A percentile compares a stretch with the other conserved stretches of the same genome.
These are phyloP conservation scores for Escallonia rubra DNA, from an alignment of 129 eudicot species.

Conservation along the genomic window DNA sequence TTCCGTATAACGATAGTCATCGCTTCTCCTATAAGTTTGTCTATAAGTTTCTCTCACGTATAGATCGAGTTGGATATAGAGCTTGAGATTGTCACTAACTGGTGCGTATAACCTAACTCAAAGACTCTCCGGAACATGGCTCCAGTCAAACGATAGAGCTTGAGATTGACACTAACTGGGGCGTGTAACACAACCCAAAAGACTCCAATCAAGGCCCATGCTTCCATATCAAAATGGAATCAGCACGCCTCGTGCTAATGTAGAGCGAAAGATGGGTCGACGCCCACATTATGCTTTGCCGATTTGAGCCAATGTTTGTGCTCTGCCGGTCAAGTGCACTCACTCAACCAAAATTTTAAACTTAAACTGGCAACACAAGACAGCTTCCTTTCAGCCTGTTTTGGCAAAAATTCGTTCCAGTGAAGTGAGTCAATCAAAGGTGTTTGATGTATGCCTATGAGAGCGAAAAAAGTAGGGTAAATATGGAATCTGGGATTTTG, in stretches of 20 bases:
- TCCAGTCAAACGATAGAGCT: no score
- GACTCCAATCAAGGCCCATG: no score
- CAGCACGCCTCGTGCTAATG: not conserved
- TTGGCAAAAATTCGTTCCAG: slow-evolving; percentile 21
- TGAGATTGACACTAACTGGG: no score
- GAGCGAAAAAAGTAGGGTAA: not conserved
- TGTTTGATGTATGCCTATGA: not conserved
- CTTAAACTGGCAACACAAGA: slow-evolving; percentile 14
- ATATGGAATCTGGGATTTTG: slow-evolving; percentile 9
- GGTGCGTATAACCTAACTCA: no score
- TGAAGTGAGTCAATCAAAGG: not conserved
- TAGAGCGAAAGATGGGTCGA: not conserved
- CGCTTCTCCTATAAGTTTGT: no score
- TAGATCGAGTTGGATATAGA: no score
- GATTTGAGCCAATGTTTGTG: slow-evolving; percentile 25
- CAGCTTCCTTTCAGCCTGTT: slow-evolving; percentile 32
- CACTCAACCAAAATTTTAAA: not conserved
- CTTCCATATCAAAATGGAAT: not conserved
- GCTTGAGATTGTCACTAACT: no score
- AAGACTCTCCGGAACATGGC: no score
- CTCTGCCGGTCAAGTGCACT: slow-evolving; percentile 15
- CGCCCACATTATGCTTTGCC: slow-evolving; percentile 5
- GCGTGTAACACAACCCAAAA: no score
- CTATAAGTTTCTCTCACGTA: no score
- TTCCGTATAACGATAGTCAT: no score